Base-by-base conservation (phyloP, 768 basidiomycete species). In the Trametes meyenii region DNA sequence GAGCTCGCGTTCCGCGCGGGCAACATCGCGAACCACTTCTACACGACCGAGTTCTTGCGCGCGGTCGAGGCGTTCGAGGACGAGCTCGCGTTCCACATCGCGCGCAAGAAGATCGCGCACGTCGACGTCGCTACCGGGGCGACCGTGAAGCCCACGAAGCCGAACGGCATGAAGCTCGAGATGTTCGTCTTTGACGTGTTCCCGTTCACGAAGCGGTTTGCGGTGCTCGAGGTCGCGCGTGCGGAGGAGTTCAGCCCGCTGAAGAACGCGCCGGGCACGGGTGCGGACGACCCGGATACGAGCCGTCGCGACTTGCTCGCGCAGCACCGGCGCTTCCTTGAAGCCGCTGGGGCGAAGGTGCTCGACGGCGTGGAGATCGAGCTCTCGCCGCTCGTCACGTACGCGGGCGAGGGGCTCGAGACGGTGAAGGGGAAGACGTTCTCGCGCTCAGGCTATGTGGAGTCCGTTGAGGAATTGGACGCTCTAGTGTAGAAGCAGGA, bases 161-260 rank as follows among this genome's bases (percentile, higher is more conserved):
- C 94, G n/a, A 98, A 99, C 73, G 97, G 97, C 62, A 96, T 98
- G 93, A 99, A 99, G 78, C 86, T 99, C 63, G 97, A 99, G 76
- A 80, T 96, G 79, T 99, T 99, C 77, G 91, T 99, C 35, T 99
- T 99, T 70, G 97, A 99, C 76, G 97, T 99, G 46, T 98, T 99
- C 81, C 96, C 96, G 0, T 93, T 85, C 76, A 94, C 94, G 26
- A 74, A 86, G 70, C 79, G 75, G 52, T 94, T 96, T 66, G 85
- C 90, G 29, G 93, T 98, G 42, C 76, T 98, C 71, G 95, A 98
- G 74, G 94, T 97, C 45, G 84, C 85, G 52, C 79, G 97, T 58
- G 80, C 81, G 61, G 92, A 96, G 61, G 96, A 98, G 76, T 99
- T 99, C 69, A 95, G 92, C 64, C 96, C 96, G 38, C 75, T 99